Base-by-base conservation (phyloP, 208 protist genomes). In the Wallacemonas sp. region DNA sequence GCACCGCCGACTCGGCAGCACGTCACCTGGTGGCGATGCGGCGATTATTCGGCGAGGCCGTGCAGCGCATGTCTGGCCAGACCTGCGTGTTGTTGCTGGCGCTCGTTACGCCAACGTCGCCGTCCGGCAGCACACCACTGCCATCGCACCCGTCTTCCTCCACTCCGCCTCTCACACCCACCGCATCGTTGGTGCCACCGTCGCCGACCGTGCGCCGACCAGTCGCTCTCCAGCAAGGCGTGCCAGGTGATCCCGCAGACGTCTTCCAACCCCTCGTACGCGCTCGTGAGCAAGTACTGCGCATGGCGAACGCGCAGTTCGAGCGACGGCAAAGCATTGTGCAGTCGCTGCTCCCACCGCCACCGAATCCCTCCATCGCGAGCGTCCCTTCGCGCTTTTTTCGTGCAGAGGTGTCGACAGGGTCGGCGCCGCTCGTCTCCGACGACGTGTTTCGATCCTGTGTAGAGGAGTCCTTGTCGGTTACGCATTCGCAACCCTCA, bases 81-180 rank as follows among this genome's bases (percentile, higher is more conserved):
- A 69, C 71, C 9, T 85, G 75, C 36, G 39, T 81, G 19, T 66
- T 68, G 32, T 3, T 85, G 38, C 68, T 85, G 15, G 71, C 75
- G 17, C 58, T 85, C 24, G 41, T 81, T 36, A 61, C 68, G 1
- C 68, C 27, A 48, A 62, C 21, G 34, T 22, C 39, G 22, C 63
- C 38, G 30, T 36, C 13, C 45, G 45, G 38, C 53, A 46, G 30
- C 26, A 65, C 26, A 52, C 19, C 10, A 27, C 22, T n/a, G n/a
- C n/a, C n/a, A n/a, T n/a, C n/a, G n/a, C n/a, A n/a, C n/a, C n/a
- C n/a, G n/a, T n/a, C n/a, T n/a, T n/a, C n/a, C n/a, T n/a, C n/a
- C n/a, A n/a, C n/a, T n/a, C n/a, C n/a, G n/a, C n/a, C n/a, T n/a
- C n/a, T n/a, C n/a, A n/a, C n/a, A n/a, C 42, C 9, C 42, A 37